These are phyloP conservation scores for Eremomyces bilateralis DNA, from an alignment of 495 filamentous ascomycete species.

Conservation along the genomic window DNA sequence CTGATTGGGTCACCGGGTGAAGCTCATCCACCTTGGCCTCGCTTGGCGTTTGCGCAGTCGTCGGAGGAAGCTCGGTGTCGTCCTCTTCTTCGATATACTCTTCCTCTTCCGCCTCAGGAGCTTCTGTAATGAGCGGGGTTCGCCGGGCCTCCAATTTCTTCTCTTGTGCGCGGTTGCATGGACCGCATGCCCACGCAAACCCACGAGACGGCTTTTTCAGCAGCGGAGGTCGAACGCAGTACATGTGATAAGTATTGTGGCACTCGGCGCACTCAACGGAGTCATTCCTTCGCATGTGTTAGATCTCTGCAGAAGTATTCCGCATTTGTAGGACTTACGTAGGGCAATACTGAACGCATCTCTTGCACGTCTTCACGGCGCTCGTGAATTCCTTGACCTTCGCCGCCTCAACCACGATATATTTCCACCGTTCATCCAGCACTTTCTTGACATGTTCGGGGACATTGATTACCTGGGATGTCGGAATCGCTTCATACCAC, in stretches of 20 bases:
- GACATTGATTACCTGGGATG: conserved; percentile 83
- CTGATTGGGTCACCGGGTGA: conserved; percentile 65
- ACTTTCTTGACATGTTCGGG: conserved; percentile 84
- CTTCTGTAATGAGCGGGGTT: conserved; percentile 42
- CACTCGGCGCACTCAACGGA: conserved; percentile 96
- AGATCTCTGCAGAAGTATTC: background rate
- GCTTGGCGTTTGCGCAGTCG: conserved; percentile 22
- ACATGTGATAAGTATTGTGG: conserved; percentile 92
- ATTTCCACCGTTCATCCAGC: conserved; percentile 87
- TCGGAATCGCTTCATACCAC: conserved; percentile 90
- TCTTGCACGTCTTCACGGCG: conserved; percentile 89
- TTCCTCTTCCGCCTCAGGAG: conserved; percentile 44
- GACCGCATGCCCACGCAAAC: conserved; percentile 93
- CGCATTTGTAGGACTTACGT: conserved; percentile 34
- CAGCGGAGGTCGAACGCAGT: conserved; percentile 78
- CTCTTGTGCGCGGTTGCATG: conserved; percentile 86
- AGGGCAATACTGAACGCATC: conserved; percentile 73
- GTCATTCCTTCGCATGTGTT: conserved; percentile 42
- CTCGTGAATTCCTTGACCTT: conserved; percentile 88
- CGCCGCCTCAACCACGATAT: conserved; percentile 75
- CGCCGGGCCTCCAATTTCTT: conserved; percentile 77
- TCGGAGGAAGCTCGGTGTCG: conserved; percentile 43
- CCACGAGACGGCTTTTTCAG: conserved; percentile 93
- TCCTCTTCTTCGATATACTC: conserved; percentile 49
- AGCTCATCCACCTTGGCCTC: conserved; percentile 26